Conservation (phyloP, 2,329 filamentous ascomycete genomes). For the Helicocarpus griseus region DNA sequence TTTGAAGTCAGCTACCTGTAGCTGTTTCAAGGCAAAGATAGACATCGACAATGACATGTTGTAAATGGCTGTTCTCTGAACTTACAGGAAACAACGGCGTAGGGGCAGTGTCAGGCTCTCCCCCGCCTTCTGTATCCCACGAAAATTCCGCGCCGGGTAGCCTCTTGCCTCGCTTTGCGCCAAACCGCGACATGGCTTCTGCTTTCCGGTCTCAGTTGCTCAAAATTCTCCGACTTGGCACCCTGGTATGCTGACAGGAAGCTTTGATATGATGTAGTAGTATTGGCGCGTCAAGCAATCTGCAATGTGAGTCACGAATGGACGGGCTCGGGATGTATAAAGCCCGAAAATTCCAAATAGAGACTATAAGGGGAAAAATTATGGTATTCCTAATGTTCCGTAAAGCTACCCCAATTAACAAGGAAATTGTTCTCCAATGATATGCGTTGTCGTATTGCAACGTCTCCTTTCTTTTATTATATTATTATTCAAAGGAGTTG, state of each 20-base stretch:
- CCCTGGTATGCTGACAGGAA: background rate
- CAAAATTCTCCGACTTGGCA: background rate
- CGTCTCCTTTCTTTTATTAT: background rate
- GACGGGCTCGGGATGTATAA: too few species aligned
- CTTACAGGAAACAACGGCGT: constrained; percentile 40
- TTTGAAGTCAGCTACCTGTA: background rate
- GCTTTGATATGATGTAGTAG: background rate
- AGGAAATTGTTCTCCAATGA: too few species aligned
- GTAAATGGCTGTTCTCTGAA: too few species aligned
- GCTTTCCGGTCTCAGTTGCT: background rate
- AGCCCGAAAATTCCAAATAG: too few species aligned
- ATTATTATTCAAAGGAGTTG: background rate
- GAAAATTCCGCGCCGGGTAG: constrained; percentile 33
- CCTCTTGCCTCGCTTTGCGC: constrained; percentile 28
- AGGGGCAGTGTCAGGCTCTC: constrained; percentile 35
- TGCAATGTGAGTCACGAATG: too few species aligned
- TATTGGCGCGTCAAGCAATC: too few species aligned
- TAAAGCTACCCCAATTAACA: too few species aligned
- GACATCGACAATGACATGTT: background rate
- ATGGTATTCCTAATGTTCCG: too few species aligned
- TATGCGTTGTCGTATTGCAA: too few species aligned
- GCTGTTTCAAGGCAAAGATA: background rate
- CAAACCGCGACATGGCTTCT: constrained; percentile 30
- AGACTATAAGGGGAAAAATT: too few species aligned
- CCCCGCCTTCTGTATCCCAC: constrained; percentile 29